These are phyloP conservation scores for Suhomyces coccinellae DNA, from an alignment of 1,139 yeast species.

Conservation along the genomic window DNA sequence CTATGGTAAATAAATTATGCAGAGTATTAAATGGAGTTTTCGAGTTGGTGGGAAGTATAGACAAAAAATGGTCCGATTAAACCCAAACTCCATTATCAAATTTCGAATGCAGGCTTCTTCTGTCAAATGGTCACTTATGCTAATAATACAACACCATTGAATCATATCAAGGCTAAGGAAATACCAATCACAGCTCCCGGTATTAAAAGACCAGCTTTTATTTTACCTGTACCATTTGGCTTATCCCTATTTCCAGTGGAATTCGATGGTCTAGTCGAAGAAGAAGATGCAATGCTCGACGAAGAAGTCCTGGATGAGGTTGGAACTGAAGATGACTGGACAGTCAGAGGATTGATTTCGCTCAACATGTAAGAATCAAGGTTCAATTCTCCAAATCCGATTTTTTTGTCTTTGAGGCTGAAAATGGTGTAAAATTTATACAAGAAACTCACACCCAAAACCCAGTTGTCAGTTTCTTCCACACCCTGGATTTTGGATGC, in stretches of 20 bases:
- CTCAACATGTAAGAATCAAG: constrained; percentile 7
- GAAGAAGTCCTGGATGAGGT: constrained; percentile 9
- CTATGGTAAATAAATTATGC: too few species aligned
- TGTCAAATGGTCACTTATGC: neutral
- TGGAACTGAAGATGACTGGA: neutral
- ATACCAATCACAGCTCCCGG: constrained; percentile 6
- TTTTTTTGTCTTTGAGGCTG: constrained; percentile 48
- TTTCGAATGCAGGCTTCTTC: too few species aligned
- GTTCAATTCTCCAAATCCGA: constrained; percentile 51
- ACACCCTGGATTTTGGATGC: constrained; percentile 67
- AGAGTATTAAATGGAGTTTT: too few species aligned
- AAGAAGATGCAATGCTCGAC: constrained; percentile 11
- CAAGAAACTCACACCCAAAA: constrained; percentile 64
- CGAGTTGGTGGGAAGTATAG: too few species aligned
- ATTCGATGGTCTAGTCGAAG: constrained; percentile 5
- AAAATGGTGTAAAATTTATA: constrained; percentile 59
- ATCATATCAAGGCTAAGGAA: constrained; percentile 1
- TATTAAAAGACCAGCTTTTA: constrained; percentile 4
- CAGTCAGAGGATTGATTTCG: neutral
- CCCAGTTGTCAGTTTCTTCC: constrained; percentile 36
- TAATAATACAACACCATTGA: neutral
- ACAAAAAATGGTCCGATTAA: too few species aligned
- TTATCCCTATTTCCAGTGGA: constrained; percentile 1
- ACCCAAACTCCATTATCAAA: too few species aligned
- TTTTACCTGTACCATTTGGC: constrained; percentile 1